A percentile compares a stretch with the other conserved stretches of the same genome.
Evolutionary conservation across 2,329 filamentous ascomycete genomes (phyloP).

Genomic region (Phyllosticta ampelicida): DNA sequence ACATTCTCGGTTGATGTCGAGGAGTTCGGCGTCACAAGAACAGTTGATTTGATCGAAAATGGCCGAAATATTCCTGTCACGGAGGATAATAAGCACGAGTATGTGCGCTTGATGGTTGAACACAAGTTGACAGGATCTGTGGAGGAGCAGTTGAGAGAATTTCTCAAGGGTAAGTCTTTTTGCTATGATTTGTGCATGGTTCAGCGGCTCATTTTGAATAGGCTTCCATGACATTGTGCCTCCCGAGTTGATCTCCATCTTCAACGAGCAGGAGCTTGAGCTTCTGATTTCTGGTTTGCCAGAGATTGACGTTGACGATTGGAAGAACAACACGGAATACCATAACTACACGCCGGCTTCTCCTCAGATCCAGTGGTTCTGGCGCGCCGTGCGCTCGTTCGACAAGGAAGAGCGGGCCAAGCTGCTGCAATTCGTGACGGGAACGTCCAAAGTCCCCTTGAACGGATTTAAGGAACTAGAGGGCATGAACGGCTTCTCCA

Average conservation of each 20-base stretch:
- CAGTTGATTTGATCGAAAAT: constrained; percentile 76
- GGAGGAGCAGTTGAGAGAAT: constrained; percentile 85
- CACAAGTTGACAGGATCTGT: constrained; percentile 88
- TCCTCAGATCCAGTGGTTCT: constrained; percentile 98
- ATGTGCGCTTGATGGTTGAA: constrained; percentile 87
- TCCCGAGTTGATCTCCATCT: constrained; percentile 86
- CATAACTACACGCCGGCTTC: constrained; percentile 94
- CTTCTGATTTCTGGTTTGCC: constrained; percentile 92
- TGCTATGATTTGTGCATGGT: neutral
- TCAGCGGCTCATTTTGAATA: constrained; percentile 28
- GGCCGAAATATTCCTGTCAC: constrained; percentile 89
- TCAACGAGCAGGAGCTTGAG: constrained; percentile 97
- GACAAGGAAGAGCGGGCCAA: constrained; percentile 99
- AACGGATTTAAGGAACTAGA: constrained; percentile 99
- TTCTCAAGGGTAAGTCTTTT: constrained; percentile 51
- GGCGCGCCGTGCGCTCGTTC: constrained; percentile 91
- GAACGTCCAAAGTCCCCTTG: constrained; percentile 93
- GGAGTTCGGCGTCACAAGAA: constrained; percentile 79
- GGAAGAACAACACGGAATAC: constrained; percentile 98
- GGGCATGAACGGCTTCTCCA: constrained; percentile 96
- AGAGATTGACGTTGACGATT: constrained; percentile 96
- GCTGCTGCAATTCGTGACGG: constrained; percentile 93
- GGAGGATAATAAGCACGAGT: constrained; percentile 97
- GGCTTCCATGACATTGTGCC: constrained; percentile 97
- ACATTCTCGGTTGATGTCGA: constrained; percentile 92